Base-by-base conservation (phyloP, 225 moss, liverwort and hornwort species). In the Physcomitrellopsis africana region DNA sequence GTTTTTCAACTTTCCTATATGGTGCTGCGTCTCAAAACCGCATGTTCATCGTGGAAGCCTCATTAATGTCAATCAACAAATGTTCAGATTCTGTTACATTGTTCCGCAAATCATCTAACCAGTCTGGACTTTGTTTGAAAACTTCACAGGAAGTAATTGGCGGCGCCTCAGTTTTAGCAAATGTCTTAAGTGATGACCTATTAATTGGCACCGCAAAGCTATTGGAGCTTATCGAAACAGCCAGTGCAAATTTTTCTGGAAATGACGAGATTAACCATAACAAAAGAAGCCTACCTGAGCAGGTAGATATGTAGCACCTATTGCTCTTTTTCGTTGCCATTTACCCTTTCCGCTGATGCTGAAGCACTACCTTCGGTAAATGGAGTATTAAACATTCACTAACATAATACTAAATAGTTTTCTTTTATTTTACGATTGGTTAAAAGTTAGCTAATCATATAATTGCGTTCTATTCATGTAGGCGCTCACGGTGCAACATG, bases 401-500 rank as follows among this genome's bases (percentile, higher is more conserved):
- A n/a, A 24, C 17, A 32, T 23, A 51, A 19, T 56, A 15, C 8
- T 56, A 23, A 55, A 8, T 70, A 8, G 8, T 17, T 24, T 9
- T 51, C n/a, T 24, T 12, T 12, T 3, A 26, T 61, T 16, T 43
- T 19, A 3, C 23, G 51, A 60, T 23, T 3, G 4, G 41, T 60
- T 15, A 6, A n/a, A 60, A 2, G 7, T 37, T 37, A 37, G 5
- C 58, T 2, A 5, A 16, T 26, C 18, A 51, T 14, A 3, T 10
- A 37, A 26, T 60, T 26, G 11, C 51, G 3, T 60, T 59, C 44
- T 15, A 19, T 47, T 65, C 17, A 55, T 24, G 63, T 72, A 94
- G 94, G 88, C 83, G 49, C 80, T 86, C 9, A 92, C 92, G 10
- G 80, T 94, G 67, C 92, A 90, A 64, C 82, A 86, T 70, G 63